Evolutionary conservation across 176 grass and related monocot species (phyloP).

Genomic region (Poa pratensis): DNA sequence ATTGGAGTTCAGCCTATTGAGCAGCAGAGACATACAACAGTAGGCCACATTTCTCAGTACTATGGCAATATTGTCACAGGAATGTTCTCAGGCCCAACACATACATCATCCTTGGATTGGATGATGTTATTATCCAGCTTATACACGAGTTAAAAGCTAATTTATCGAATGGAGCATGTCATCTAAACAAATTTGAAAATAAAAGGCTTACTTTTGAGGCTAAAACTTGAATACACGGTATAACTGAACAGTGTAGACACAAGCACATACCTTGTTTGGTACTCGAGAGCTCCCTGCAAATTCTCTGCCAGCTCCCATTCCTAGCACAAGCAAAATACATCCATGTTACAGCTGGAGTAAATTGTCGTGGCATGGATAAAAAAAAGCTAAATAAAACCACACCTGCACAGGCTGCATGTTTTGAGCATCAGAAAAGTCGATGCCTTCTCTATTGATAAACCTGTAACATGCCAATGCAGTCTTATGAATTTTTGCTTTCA

Average conservation of each 20-base stretch:
- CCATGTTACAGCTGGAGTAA: conserved; percentile 28
- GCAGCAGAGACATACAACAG: neutral
- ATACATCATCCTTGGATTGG: neutral
- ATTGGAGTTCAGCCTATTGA: conserved; percentile 24
- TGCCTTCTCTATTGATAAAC: conserved; percentile 97
- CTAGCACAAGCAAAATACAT: conserved; percentile 57
- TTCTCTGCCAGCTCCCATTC: conserved; percentile 99
- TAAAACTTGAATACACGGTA: neutral
- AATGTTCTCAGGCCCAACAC: neutral
- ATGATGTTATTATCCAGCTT: conserved; percentile 10
- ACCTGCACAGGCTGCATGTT: conserved; percentile 99
- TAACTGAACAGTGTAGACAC: conserved; percentile 15
- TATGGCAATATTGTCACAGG: neutral
- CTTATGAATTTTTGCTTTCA: conserved; percentile 35
- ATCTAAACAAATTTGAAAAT: neutral
- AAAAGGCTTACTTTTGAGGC: neutral
- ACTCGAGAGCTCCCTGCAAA: conserved; percentile 86
- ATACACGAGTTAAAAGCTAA: neutral
- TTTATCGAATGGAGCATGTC: conserved; percentile 15
- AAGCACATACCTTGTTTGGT: conserved; percentile 84
- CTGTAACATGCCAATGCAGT: conserved; percentile 54
- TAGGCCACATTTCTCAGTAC: neutral
- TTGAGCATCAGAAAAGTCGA: conserved; percentile 97
- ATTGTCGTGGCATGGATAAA: conserved; percentile 30
- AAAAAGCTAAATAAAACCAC: conserved; percentile 27